These are phyloP conservation scores for Chaetomium sp. DNA, from an alignment of 2,329 filamentous ascomycete species.

Conservation along the genomic window DNA sequence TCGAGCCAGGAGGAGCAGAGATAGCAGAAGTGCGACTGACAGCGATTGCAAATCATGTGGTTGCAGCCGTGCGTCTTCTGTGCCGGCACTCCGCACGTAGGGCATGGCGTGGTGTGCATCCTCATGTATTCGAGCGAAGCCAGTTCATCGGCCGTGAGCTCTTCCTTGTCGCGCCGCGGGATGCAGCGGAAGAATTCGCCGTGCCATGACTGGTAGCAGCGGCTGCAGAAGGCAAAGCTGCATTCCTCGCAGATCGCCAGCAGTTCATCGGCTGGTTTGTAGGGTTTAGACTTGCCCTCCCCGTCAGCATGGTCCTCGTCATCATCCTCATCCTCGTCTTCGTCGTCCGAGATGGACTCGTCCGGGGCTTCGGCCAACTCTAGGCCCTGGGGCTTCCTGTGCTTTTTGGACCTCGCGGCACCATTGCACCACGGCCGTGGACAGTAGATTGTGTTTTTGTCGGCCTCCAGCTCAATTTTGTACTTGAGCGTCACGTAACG, in stretches of 20 bases:
- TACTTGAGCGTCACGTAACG: conserved; percentile 89
- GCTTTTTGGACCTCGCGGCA: conserved; percentile 74
- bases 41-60: conserved; percentile 93
- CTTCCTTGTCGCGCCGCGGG: conserved; percentile 65
- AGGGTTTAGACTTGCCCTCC: conserved; percentile 35
- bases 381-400: conserved; percentile 69
- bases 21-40: conserved; percentile 92
- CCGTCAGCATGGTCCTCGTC: conserved; percentile 34
- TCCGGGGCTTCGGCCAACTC: conserved; percentile 61
- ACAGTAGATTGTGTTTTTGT: conserved; percentile 91
- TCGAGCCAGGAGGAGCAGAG: conserved; percentile 87
- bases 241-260: conserved; percentile 88
- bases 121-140: conserved; percentile 83
- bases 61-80: conserved; percentile 96
- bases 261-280: conserved; percentile 58
- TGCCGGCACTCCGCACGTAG: conserved; percentile 79
- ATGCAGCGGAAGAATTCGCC: conserved; percentile 76
- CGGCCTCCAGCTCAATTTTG: conserved; percentile 87
- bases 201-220: conserved; percentile 80
- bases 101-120: conserved; percentile 81
- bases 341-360: conserved; percentile 44
- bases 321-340: conserved; percentile 43
- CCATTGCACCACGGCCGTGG: conserved; percentile 91
- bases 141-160: conserved; percentile 81
- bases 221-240: conserved; percentile 80